Conservation (phyloP, 805 yeast genomes). For the Teunomyces barrocoloradensis region DNA sequence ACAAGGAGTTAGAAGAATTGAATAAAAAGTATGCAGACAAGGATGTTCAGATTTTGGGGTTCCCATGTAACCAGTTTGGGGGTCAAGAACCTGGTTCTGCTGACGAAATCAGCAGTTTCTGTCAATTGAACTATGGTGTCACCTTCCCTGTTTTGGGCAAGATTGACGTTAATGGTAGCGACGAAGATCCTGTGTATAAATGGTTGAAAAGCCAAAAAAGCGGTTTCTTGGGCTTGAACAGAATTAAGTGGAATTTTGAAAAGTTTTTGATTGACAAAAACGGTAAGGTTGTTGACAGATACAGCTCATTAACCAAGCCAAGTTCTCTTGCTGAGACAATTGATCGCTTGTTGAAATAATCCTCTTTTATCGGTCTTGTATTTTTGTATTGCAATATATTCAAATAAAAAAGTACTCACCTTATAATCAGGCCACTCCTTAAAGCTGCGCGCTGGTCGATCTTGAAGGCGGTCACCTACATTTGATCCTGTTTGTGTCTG, state of each 20-base stretch:
- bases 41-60: conserved; percentile 38
- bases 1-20: conserved; percentile 38
- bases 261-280: conserved; percentile 41
- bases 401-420: background rate
- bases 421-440: background rate
- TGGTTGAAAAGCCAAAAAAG: conserved; percentile 64
- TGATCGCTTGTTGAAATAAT: conserved; percentile 49
- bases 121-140: conserved; percentile 83
- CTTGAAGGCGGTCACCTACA: too few relatives aligned
- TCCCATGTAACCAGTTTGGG: conserved; percentile 46
- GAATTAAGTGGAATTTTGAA: conserved; percentile 47
- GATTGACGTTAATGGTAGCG: conserved; percentile 83
- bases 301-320: conserved; percentile 62
- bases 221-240: conserved; percentile 43
- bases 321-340: conserved; percentile 37
- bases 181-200: conserved; percentile 76
- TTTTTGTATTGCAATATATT: background rate
- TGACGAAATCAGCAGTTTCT: conserved; percentile 68
- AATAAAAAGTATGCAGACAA: conserved; percentile 38
- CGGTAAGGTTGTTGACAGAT: conserved; percentile 48
- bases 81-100: conserved; percentile 41
- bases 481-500: background rate
- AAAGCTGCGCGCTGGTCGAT: too few relatives aligned
- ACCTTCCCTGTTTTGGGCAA: conserved; percentile 85
- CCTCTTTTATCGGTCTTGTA: background rate